These are phyloP conservation scores for Drechslerella coelobrocha DNA, from an alignment of 2,329 filamentous ascomycete species.

Conservation along the genomic window DNA sequence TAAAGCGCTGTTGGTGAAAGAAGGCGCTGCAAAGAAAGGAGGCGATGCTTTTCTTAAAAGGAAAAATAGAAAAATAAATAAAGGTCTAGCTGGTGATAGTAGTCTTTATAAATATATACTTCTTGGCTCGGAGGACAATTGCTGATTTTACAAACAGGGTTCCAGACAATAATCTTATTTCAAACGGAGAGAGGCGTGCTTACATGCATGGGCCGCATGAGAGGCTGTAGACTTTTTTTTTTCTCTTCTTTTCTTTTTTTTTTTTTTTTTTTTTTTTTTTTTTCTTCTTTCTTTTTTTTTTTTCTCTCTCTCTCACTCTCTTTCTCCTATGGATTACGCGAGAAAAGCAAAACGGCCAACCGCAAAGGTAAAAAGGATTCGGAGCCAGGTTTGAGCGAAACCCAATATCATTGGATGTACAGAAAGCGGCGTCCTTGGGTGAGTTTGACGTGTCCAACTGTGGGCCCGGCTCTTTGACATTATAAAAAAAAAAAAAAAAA, in stretches of 20 bases:
- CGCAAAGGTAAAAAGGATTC: background rate
- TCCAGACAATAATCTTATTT: constrained; percentile 3
- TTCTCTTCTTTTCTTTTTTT: background rate
- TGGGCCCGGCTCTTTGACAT: too few relatives aligned
- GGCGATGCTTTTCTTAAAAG: constrained; percentile 2
- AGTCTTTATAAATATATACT: background rate
- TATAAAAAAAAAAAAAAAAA: too few relatives aligned
- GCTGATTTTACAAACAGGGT: background rate
- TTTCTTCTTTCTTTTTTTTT: too few relatives aligned
- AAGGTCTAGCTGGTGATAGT: background rate
- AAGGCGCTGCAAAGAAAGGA: constrained; percentile 3
- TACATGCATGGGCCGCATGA: background rate
- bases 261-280: too few relatives aligned
- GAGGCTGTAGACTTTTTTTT: background rate
- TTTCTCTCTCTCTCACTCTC: too few relatives aligned
- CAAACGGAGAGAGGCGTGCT: background rate
- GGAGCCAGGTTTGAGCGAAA: background rate
- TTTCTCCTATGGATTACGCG: too few relatives aligned
- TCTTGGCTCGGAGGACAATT: background rate
- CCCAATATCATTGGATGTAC: background rate
- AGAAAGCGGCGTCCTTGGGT: too few relatives aligned
- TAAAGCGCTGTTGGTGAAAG: constrained; percentile 4
- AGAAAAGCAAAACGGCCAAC: background rate
- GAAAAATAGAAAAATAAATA: background rate
- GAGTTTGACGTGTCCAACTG: background rate